phyloP scores from a whole-genome alignment of 2,329 filamentous ascomycete species.

The Pezicula rhizophila region DNA sequence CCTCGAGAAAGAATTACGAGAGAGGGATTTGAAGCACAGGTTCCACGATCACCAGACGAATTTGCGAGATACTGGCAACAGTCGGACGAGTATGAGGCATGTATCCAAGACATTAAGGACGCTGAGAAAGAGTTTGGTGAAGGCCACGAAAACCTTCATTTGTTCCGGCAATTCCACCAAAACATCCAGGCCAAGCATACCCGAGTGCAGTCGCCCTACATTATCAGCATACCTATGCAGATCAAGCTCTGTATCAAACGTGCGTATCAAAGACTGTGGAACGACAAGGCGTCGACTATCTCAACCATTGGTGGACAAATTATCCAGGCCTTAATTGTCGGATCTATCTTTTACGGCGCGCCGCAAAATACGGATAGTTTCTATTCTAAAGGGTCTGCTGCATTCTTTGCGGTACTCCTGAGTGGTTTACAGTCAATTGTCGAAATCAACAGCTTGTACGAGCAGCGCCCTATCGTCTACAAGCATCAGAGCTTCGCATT shows the following conservation, averaged over 20 bases:
- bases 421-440: constrained; percentile 60
- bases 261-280: constrained; percentile 64
- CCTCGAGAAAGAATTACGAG: constrained; percentile 50
- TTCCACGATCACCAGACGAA: constrained; percentile 64
- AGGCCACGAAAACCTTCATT: constrained; percentile 25
- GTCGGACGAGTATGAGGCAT: constrained; percentile 41
- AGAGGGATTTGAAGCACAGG: constrained; percentile 52
- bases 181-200: constrained; percentile 49
- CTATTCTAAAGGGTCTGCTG: constrained; percentile 52
- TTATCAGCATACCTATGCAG: constrained; percentile 70
- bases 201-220: constrained; percentile 71
- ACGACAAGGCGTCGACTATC: constrained; percentile 31
- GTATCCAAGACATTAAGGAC: constrained; percentile 35
- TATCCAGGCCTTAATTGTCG: constrained; percentile 55
- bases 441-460: constrained; percentile 59
- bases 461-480: constrained; percentile 39
- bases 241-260: constrained; percentile 72
- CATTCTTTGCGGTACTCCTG: constrained; percentile 62
- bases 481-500: constrained; percentile 38
- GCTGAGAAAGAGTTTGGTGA: constrained; percentile 42
- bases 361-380: constrained; percentile 45
- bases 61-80: constrained; percentile 49
- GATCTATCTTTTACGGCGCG: constrained; percentile 57
- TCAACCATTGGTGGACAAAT: constrained; percentile 13
- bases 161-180: constrained; percentile 36